Evolutionary conservation across 768 basidiomycete genomes (phyloP).

Genomic region (Cubamyces sp.): DNA sequence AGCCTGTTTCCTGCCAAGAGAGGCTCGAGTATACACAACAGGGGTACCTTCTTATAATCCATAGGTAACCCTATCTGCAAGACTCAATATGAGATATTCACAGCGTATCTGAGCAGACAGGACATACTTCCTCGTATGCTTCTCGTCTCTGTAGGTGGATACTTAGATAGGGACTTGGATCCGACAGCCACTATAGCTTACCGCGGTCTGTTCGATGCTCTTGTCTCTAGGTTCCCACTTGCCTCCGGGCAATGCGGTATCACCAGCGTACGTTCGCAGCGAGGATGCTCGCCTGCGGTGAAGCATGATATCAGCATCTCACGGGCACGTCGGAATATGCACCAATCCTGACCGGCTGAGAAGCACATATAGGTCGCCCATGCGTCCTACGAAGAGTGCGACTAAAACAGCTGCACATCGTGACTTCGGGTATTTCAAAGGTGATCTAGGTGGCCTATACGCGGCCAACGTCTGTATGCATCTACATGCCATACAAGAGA

Average conservation of each 20-base stretch:
- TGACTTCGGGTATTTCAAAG: constrained; percentile 52
- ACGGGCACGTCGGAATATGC: background rate
- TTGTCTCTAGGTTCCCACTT: constrained; percentile 72
- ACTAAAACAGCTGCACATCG: constrained; percentile 78
- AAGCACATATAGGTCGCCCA: constrained; percentile 83
- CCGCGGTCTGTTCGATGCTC: constrained; percentile 80
- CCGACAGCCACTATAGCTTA: constrained; percentile 39
- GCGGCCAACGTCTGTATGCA: constrained; percentile 59
- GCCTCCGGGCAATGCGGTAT: constrained; percentile 88
- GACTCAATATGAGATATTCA: background rate
- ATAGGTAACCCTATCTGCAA: constrained; percentile 79
- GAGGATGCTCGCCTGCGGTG: constrained; percentile 67
- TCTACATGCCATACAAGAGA: constrained; percentile 36
- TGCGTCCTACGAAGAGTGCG: constrained; percentile 81
- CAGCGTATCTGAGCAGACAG: background rate
- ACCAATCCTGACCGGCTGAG: constrained; percentile 66
- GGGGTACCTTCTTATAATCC: constrained; percentile 69
- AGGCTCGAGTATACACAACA: constrained; percentile 80
- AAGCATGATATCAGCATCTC: background rate
- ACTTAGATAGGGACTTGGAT: background rate
- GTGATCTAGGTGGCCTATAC: constrained; percentile 48
- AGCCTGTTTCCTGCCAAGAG: constrained; percentile 73
- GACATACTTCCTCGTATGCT: constrained; percentile 83
- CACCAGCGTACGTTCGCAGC: constrained; percentile 79
- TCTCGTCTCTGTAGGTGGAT: constrained; percentile 65